These are phyloP conservation scores for Fusarium robinianum DNA, from an alignment of 2,329 filamentous ascomycete species.

Conservation along the genomic window DNA sequence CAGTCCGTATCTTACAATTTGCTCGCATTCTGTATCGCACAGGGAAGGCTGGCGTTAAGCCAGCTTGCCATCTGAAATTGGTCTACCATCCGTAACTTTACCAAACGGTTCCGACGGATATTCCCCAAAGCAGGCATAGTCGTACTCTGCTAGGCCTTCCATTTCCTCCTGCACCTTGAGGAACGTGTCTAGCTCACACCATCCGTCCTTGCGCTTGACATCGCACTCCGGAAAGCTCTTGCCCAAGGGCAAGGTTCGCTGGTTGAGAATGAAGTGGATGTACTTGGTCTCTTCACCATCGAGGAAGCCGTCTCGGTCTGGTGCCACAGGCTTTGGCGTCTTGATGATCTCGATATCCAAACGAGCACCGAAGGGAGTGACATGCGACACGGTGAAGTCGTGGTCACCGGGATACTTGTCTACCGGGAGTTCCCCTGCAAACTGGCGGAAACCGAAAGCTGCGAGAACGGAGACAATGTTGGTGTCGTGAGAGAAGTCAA, in stretches of 20 bases:
- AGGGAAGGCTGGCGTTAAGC: too few species aligned
- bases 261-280: constrained; percentile 75
- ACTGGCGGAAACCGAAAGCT: constrained; percentile 74
- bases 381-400: constrained; percentile 66
- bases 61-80: constrained; percentile 31
- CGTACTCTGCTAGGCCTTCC: constrained; percentile 62
- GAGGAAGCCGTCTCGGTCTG: constrained; percentile 58
- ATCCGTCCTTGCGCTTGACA: constrained; percentile 66
- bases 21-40: neutral
- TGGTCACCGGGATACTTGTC: constrained; percentile 60
- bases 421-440: constrained; percentile 62
- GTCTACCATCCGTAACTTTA: constrained; percentile 46
- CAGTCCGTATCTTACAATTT: constrained; percentile 7
- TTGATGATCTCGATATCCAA: constrained; percentile 76
- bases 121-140: constrained; percentile 69
- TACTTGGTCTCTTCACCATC: constrained; percentile 65
- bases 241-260: constrained; percentile 72
- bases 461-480: constrained; percentile 72
- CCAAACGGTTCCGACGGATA: constrained; percentile 44
- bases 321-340: constrained; percentile 64
- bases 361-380: constrained; percentile 73
- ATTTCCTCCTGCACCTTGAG: constrained; percentile 64
- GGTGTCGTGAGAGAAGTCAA: constrained; percentile 80
- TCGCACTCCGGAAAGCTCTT: constrained; percentile 69
- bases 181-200: constrained; percentile 75